A percentile compares a stretch with the other conserved stretches of the same genome.
Evolutionary conservation across 2,329 filamentous ascomycete genomes (phyloP).

Genomic region (Monilinia fructicola): DNA sequence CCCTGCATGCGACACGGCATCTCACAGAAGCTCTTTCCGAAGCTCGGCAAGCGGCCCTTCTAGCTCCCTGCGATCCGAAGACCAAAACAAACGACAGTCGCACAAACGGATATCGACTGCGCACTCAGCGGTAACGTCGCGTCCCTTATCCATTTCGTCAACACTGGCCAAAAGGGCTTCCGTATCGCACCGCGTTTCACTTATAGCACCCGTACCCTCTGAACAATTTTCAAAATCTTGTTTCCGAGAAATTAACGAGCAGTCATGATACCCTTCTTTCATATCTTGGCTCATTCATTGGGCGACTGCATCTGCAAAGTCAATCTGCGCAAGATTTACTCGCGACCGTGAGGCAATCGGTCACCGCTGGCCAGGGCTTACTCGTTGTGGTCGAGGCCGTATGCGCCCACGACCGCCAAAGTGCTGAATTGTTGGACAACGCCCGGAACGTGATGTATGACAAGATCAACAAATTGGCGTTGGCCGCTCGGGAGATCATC

Average conservation of each 20-base stretch:
- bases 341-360: constrained; percentile 78
- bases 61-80: constrained; percentile 33
- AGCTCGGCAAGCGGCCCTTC: constrained; percentile 38
- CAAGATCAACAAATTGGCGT: constrained; percentile 75
- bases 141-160: constrained; percentile 35
- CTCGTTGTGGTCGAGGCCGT: constrained; percentile 79
- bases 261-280: constrained; percentile 88
- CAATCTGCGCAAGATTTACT: constrained; percentile 83
- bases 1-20: constrained; percentile 43
- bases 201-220: constrained; percentile 64
- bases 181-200: constrained; percentile 70
- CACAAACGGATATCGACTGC: constrained; percentile 36
- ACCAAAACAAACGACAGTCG: constrained; percentile 38
- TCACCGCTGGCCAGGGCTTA: constrained; percentile 75
- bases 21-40: constrained; percentile 37
- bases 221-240: constrained; percentile 69
- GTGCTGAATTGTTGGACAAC: constrained; percentile 63
- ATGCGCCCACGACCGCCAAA: constrained; percentile 71
- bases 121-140: constrained; percentile 31
- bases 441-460: constrained; percentile 76
- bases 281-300: constrained; percentile 89
- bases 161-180: constrained; percentile 38
- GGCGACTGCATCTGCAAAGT: constrained; percentile 85
- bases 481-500: constrained; percentile 77
- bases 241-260: constrained; percentile 76